Evolutionary conservation across 1,139 yeast species (phyloP).

Genomic region (Candida sanyaensis): DNA sequence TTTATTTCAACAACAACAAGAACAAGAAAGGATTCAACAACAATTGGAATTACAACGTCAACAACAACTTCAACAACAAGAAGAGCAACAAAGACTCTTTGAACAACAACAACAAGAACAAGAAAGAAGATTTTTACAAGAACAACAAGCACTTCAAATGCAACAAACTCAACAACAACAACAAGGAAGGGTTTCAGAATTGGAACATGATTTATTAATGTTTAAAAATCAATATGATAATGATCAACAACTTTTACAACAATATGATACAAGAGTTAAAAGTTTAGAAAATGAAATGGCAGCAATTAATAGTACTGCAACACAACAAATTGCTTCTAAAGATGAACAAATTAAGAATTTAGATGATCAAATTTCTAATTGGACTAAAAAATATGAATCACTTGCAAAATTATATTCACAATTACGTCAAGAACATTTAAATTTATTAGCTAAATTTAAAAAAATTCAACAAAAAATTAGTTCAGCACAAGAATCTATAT

Average conservation of each 20-base stretch:
- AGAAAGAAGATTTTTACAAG: conserved; percentile 40
- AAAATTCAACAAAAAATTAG: conserved; percentile 87
- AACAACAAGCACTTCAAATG: conserved; percentile 65
- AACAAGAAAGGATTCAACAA: conserved; percentile 71
- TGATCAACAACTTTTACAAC: conserved; percentile 81
- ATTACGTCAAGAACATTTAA: conserved; percentile 88
- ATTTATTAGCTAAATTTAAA: conserved; percentile 75
- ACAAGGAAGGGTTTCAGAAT: conserved; percentile 69
- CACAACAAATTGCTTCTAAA: conserved; percentile 74
- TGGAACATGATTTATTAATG: conserved; percentile 78
- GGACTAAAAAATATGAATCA: conserved; percentile 89
- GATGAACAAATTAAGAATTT: conserved; percentile 70
- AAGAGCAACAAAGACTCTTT: conserved; percentile 59
- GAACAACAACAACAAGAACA: conserved; percentile 80
- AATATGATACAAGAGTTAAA: conserved; percentile 85
- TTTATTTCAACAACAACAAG: conserved; percentile 53
- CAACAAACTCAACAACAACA: conserved; percentile 79
- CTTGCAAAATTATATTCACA: conserved; percentile 89
- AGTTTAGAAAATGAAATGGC: conserved; percentile 74
- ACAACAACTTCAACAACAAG: conserved; percentile 48
- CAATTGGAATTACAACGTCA: conserved; percentile 50
- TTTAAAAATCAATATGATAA: conserved; percentile 83
- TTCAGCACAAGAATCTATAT: conserved; percentile 90
- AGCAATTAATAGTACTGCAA: conserved; percentile 64
- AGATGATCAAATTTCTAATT: conserved; percentile 74